Conservation (phyloP, 2,329 filamentous ascomycete genomes). For the Verticillium longisporum region DNA sequence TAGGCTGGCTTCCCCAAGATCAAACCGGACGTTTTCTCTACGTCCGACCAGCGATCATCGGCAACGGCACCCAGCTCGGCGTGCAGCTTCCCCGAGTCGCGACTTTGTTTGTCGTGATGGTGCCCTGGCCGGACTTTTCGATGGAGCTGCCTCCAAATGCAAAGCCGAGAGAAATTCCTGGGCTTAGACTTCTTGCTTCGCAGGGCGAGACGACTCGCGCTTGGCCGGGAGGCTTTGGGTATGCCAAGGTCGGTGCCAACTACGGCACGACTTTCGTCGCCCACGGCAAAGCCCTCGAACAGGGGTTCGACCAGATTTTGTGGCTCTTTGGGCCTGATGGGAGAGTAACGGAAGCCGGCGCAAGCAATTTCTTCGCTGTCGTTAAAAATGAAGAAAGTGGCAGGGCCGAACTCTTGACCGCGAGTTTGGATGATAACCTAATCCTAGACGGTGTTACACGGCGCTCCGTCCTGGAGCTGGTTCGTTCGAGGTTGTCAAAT, state of each 20-base stretch:
- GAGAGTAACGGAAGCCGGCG: slow-evolving; percentile 4
- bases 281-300: slow-evolving; percentile 2
- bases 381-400: neutral
- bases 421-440: neutral
- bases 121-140: neutral
- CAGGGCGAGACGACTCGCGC: neutral
- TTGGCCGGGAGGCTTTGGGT: slow-evolving; percentile 6
- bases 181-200: neutral
- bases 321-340: slow-evolving; percentile 7
- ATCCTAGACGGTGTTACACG: slow-evolving; percentile 1
- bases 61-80: neutral
- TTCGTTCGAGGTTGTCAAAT: neutral
- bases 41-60: neutral
- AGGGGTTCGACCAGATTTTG: slow-evolving; percentile 9
- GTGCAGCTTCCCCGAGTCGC: neutral
- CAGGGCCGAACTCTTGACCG: neutral
- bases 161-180: neutral
- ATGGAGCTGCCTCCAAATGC: neutral
- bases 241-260: slow-evolving; percentile 10
- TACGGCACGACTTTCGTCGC: slow-evolving; percentile 10
- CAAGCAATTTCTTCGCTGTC: slow-evolving; percentile 4
- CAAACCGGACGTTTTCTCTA: neutral
- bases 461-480: slow-evolving; percentile 1
- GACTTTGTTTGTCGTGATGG: neutral
- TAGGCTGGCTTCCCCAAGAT: neutral